Conservation (phyloP, 345 rosid genomes). For the Toxicodendron radicans region DNA sequence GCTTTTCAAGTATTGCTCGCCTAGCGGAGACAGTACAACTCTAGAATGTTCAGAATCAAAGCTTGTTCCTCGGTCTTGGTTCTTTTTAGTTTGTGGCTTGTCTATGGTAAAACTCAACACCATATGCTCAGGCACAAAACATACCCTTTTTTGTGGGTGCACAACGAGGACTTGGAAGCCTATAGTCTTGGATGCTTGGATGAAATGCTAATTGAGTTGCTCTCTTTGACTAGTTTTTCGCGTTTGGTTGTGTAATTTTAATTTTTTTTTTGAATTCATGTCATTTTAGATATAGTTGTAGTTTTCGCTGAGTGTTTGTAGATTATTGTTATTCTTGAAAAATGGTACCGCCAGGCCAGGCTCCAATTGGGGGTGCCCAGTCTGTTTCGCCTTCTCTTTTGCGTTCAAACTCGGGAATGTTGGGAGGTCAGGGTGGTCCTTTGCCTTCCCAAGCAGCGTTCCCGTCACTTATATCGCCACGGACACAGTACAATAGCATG, state of each 20-base stretch:
- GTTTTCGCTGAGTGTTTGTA: slow-evolving; percentile 28
- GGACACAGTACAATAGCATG: slow-evolving; percentile 70
- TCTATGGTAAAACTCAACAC: slow-evolving; percentile 37
- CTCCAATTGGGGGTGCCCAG: slow-evolving; percentile 78
- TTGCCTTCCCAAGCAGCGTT: slow-evolving; percentile 72
- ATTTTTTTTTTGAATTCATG: slow-evolving; percentile 29
- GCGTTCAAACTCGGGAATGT: slow-evolving; percentile 68
- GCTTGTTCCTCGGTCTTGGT: slow-evolving; percentile 31
- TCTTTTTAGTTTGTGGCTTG: slow-evolving; percentile 32
- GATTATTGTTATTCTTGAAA: slow-evolving; percentile 28
- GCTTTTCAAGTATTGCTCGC: slow-evolving; percentile 28
- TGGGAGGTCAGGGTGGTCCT: slow-evolving; percentile 77
- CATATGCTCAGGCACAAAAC: slow-evolving; percentile 35
- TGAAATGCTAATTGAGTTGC: slow-evolving; percentile 37
- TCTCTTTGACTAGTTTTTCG: slow-evolving; percentile 22
- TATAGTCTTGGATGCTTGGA: slow-evolving; percentile 30
- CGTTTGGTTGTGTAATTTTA: slow-evolving; percentile 26
- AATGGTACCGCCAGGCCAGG: slow-evolving; percentile 88
- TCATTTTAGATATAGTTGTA: slow-evolving; percentile 40
- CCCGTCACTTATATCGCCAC: slow-evolving; percentile 64
- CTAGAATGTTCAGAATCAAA: slow-evolving; percentile 48
- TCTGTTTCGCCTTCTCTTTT: slow-evolving; percentile 64
- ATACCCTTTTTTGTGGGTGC: slow-evolving; percentile 26
- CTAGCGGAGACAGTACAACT: slow-evolving; percentile 24
- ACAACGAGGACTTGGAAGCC: slow-evolving; percentile 39